phyloP scores from a whole-genome alignment of 257 asterid species.

The Avicennia marina region DNA sequence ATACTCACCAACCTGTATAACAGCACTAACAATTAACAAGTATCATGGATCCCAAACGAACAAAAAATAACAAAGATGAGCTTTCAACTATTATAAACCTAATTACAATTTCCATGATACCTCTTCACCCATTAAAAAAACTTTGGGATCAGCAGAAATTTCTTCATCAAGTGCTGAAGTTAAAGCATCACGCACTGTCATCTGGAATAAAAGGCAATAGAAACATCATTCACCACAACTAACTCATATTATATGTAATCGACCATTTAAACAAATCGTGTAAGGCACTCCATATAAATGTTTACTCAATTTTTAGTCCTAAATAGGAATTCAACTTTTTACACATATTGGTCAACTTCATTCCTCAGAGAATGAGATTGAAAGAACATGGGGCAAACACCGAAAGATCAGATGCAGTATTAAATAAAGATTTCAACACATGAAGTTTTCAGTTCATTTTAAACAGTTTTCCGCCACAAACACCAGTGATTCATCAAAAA shows the following conservation, averaged over 20 bases:
- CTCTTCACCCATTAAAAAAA: slow-evolving; percentile 96
- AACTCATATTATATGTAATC: neutral
- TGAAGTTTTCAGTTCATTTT: too few species aligned
- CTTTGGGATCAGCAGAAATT: slow-evolving; percentile 96
- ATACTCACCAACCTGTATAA: slow-evolving; percentile 88
- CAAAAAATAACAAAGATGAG: neutral
- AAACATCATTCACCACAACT: slow-evolving; percentile 2
- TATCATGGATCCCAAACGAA: neutral
- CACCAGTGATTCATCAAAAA: slow-evolving; percentile 5
- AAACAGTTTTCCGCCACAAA: neutral
- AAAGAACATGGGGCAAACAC: too few species aligned
- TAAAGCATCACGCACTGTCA: slow-evolving; percentile 89
- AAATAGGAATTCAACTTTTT: too few species aligned
- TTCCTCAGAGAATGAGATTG: too few species aligned
- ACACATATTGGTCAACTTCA: too few species aligned
- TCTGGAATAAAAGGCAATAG: slow-evolving; percentile 37
- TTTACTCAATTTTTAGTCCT: too few species aligned
- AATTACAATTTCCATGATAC: slow-evolving; percentile 30
- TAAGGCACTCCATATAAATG: neutral
- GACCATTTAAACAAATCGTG: too few species aligned
- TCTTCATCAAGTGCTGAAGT: slow-evolving; percentile 95
- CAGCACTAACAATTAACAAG: slow-evolving; percentile 15
- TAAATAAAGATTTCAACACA: too few species aligned
- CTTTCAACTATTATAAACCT: neutral
- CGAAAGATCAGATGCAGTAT: too few species aligned